phyloP scores from a whole-genome alignment of 306 rosid species.

The Chamaecrista fasciculata region DNA sequence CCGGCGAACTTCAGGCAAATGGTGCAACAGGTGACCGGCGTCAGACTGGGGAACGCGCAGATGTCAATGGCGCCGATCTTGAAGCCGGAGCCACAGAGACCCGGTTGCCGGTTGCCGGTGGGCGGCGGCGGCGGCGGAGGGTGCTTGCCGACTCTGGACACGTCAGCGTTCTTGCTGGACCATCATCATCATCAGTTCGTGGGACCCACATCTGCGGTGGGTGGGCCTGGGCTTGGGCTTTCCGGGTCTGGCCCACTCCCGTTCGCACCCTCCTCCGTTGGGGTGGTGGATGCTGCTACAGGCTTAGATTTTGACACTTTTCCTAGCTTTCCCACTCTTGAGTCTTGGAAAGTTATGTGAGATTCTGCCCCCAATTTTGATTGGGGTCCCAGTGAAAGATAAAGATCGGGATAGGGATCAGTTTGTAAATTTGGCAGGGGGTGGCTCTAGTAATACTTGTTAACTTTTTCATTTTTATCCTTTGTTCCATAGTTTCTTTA shows the following conservation, averaged over 20 bases:
- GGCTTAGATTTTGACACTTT: conserved; percentile 69
- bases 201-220: conserved; percentile 26
- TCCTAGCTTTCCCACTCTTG: conserved; percentile 84
- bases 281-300: conserved; percentile 21
- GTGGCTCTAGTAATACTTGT: conserved; percentile 17
- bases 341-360: conserved; percentile 90
- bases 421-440: conserved; percentile 42
- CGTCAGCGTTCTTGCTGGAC: conserved; percentile 76
- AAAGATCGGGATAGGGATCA: conserved; percentile 11
- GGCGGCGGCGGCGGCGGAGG: conserved; percentile 17
- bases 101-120: conserved; percentile 4
- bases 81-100: conserved; percentile 84
- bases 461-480: background rate
- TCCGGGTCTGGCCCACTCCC: conserved; percentile 36
- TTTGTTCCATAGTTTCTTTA: conserved; percentile 3
- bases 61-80: conserved; percentile 44
- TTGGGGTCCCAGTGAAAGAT: background rate
- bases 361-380: background rate
- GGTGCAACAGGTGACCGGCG: conserved; percentile 78
- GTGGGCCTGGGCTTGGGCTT: conserved; percentile 33
- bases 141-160: conserved; percentile 81
- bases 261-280: conserved; percentile 18
- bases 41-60: conserved; percentile 38
- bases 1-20: conserved; percentile 65
- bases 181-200: conserved; percentile 44